These are phyloP conservation scores for Scheffersomyces segobiensis DNA, from an alignment of 1,139 yeast species.

Conservation along the genomic window DNA sequence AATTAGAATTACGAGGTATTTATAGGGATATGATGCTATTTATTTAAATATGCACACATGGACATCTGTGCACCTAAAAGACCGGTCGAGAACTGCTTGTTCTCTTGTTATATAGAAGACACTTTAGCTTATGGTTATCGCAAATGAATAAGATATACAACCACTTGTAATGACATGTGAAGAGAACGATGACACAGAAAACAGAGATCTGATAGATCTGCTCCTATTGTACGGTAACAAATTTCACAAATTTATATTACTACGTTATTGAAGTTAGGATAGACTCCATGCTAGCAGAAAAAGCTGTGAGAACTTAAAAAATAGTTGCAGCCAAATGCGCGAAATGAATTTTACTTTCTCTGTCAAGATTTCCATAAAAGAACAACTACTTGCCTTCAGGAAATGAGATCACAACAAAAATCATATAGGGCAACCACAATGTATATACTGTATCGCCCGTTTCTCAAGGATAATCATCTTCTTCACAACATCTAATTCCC, in stretches of 20 bases:
- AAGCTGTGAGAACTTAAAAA: no score
- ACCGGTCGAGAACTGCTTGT: neutral
- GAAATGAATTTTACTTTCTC: neutral
- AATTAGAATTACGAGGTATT: constrained; percentile 1
- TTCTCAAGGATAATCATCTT: no score
- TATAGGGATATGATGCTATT: neutral
- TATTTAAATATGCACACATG: neutral
- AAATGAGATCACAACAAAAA: no score
- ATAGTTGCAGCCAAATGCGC: neutral
- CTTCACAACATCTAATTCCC: neutral
- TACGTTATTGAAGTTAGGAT: neutral
- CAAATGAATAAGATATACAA: neutral
- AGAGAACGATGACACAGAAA: no score
- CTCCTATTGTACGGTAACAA: no score
- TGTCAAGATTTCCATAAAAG: neutral
- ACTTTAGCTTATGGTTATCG: neutral
- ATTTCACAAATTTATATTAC: no score
- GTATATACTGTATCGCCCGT: neutral
- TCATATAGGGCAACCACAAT: neutral
- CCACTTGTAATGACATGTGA: neutral
- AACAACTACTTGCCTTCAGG: no score
- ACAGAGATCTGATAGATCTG: no score
- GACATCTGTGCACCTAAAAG: neutral
- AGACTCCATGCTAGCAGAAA: neutral
- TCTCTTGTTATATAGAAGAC: neutral